Evolutionary conservation across 306 rosid genomes (phyloP), one percentile per base, ranked within the genome.

Genomic region (Rosa lucieae): DNA sequence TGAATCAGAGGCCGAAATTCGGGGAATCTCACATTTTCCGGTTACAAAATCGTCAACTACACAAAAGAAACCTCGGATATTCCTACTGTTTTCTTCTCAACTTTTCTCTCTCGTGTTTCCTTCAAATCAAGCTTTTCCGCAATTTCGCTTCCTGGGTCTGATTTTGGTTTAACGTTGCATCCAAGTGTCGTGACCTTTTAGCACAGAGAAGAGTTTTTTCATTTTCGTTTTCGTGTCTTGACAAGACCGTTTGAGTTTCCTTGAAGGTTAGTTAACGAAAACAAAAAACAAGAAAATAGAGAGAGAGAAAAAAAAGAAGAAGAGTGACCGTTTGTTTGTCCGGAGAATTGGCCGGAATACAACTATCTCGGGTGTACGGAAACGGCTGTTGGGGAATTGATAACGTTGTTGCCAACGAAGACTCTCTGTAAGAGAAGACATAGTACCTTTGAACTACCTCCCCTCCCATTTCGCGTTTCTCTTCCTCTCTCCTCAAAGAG

Each of bases 341-440:
- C 63, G 72, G 80, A 70, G 51, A 29, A 47, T 70, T 70, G 14
- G 81, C 49, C n/a, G 79, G 80, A 72, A 20, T 65, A 58, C 6
- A 4, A 40, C 71, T 39, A 71, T 70, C 78, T 80, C 79, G 40
- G 75, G 76, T 63, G 73, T 51, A 81, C 81, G 32, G 53, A 23
- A 35, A 65, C 21, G 5, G 55, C 42, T 43, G 74, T 80, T 80
- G 81, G 80, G 62, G 84, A 67, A 80, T 75, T 58, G 66, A 47
- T 77, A 80, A 67, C 83, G 67, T 87, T 86, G 85, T 86, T 86
- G 83, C 81, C 84, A 84, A 80, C 86, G 55, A 84, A 79, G 88
- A 81, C 83, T 72, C 83, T 67, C 13, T 69, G 59, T 78, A 78
- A 67, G 39, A 80, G 49, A 70, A 79, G 66, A 58, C 43, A 70